Percentiles rank a stretch among this genome's conserved stretches.
phyloP scores from a whole-genome alignment of 305 asterid genomes.

The Fraxinus floribunda region DNA sequence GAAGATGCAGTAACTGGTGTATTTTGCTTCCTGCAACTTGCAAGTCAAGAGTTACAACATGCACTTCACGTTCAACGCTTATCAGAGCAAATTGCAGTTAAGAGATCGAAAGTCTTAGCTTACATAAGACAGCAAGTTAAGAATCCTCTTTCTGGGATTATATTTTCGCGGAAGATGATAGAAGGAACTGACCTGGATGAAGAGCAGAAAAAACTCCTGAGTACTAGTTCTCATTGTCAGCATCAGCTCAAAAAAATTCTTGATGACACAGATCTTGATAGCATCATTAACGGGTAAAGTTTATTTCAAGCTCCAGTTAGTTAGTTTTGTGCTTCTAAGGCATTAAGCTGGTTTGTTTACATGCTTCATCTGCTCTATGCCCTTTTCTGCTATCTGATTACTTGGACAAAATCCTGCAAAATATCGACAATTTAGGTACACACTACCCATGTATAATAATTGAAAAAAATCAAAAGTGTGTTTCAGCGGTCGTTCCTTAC shows the following conservation, averaged over 20 bases:
- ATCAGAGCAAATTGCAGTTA: conserved; percentile 73
- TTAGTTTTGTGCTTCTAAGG: neutral
- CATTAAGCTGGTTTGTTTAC: neutral
- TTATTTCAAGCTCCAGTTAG: neutral
- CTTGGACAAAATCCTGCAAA: neutral
- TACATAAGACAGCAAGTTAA: conserved; percentile 76
- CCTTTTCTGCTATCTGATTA: neutral
- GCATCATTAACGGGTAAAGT: conserved; percentile 76
- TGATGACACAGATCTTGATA: conserved; percentile 89
- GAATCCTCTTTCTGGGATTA: conserved; percentile 90
- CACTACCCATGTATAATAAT: neutral
- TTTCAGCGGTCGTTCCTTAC: neutral
- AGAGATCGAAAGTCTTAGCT: conserved; percentile 63
- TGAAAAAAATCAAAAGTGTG: neutral
- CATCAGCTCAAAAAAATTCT: conserved; percentile 78
- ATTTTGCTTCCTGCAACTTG: conserved; percentile 87
- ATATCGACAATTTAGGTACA: neutral
- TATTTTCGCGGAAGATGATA: conserved; percentile 74
- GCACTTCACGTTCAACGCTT: conserved; percentile 81
- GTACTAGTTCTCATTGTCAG: conserved; percentile 67
- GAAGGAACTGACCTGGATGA: conserved; percentile 70
- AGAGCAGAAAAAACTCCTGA: conserved; percentile 65
- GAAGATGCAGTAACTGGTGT: conserved; percentile 77
- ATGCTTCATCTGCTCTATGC: neutral
- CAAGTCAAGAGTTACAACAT: conserved; percentile 89